Base-by-base conservation (phyloP, 2,329 filamentous ascomycete species). In the Aspergillus fumigatus region DNA sequence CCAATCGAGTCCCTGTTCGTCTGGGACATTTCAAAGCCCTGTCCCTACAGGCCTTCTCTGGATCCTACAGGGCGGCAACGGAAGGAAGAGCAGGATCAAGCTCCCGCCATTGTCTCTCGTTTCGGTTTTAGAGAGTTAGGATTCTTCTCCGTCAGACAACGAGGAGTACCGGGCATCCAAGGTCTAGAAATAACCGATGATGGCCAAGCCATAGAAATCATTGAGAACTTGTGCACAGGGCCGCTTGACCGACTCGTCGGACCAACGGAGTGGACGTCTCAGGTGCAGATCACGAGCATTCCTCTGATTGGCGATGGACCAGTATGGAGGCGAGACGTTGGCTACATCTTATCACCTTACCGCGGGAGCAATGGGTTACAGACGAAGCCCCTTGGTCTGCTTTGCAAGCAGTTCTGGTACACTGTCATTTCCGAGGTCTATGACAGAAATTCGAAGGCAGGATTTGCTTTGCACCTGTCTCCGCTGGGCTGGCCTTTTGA, bases 1-100 rank as follows among this genome's bases (percentile, higher is more conserved):
- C 83, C 83, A 0, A 77, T 83, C 17, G 84, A 87, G 66, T 77
- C 80, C 35, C 71, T 87, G 27, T 79, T 78, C 17, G 73, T 87
- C 9, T 87, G 84, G 84, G 80, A 87, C 54, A 82, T 87, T 41
- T 79, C 80, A 2, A 69, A 71, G 0, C 71, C 77, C 1, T 81
- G 79, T 4, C 41, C 70, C 0, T 82, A 83, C 64, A 75, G 74
- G 3, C 80, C 82, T 14, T 84, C 80, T 1, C 63, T 76, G 26
- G 81, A 84, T 63, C 79, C 79, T 0, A 72, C 72, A 0, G 76
- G 78, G 1, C 68, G 67, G 45, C 51, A 65, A 23, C 64, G 56
- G 47, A 63, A 63, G 6, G 70, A 73, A 19, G 73, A 71, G 2
- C 68, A 72, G 3, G 70, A 72, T 23, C 51, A 62, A 23, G 57